A percentile compares a stretch with the other conserved stretches of the same genome.
Evolutionary conservation across 2,329 filamentous ascomycete genomes (phyloP).

Genomic region (Cladobotryum mycophilum): DNA sequence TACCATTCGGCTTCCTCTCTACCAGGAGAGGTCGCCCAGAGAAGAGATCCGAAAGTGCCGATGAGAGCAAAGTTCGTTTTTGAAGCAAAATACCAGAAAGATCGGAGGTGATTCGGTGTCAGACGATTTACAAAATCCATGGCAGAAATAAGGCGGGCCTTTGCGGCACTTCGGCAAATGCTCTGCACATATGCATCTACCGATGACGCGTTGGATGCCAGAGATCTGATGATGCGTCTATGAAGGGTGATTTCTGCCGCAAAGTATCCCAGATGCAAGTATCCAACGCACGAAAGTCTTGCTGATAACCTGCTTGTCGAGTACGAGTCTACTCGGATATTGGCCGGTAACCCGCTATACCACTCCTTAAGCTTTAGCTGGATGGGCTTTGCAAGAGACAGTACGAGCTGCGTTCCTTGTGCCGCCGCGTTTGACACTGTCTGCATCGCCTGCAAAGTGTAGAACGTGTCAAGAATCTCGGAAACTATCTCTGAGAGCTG

Average conservation of each 20-base stretch:
- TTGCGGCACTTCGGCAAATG: constrained; percentile 89
- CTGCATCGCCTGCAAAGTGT: constrained; percentile 70
- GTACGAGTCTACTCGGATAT: constrained; percentile 60
- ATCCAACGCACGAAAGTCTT: constrained; percentile 59
- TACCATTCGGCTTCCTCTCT: constrained; percentile 92
- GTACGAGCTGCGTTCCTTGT: constrained; percentile 65
- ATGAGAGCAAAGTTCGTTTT: constrained; percentile 92
- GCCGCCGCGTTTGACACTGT: constrained; percentile 59
- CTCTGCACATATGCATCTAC: constrained; percentile 78
- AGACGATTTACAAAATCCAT: constrained; percentile 97
- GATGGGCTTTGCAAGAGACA: constrained; percentile 72
- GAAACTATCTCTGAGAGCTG: constrained; percentile 67
- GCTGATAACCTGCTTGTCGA: constrained; percentile 29
- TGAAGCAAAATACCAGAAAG: constrained; percentile 88
- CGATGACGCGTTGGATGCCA: constrained; percentile 39
- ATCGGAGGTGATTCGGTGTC: constrained; percentile 75
- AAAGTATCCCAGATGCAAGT: constrained; percentile 87
- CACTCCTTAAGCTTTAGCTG: constrained; percentile 78
- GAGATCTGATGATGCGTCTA: constrained; percentile 79
- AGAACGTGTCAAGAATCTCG: constrained; percentile 78
- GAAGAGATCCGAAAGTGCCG: constrained; percentile 82
- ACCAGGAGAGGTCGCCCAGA: constrained; percentile 84
- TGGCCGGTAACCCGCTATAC: constrained; percentile 62
- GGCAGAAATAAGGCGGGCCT: constrained; percentile 86
- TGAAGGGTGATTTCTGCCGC: constrained; percentile 92